phyloP scores from a whole-genome alignment of 2,329 filamentous ascomycete genomes.

The Fusarium oligoseptatum region DNA sequence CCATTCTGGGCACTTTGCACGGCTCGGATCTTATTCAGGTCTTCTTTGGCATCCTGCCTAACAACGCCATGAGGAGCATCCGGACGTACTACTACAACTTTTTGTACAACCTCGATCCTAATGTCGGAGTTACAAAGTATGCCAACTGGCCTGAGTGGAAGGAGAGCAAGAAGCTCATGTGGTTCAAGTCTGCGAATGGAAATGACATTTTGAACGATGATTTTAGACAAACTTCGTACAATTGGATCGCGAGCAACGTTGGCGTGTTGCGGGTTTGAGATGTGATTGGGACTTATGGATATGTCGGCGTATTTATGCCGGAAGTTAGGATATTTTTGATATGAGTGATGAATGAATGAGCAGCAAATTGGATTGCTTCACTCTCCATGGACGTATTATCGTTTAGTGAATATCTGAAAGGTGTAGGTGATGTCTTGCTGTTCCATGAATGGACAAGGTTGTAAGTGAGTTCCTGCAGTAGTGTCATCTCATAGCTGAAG shows the following conservation, averaged over 20 bases:
- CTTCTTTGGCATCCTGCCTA: conserved; percentile 73
- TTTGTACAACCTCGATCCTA: conserved; percentile 78
- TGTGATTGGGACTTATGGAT: neutral
- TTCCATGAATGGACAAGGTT: neutral
- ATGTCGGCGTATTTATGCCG: neutral
- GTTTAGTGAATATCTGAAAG: neutral
- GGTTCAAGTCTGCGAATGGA: conserved; percentile 55
- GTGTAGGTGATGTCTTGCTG: neutral
- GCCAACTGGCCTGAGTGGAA: conserved; percentile 60
- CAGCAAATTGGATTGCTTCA: neutral
- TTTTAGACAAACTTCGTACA: conserved; percentile 51
- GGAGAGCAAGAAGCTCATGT: conserved; percentile 62
- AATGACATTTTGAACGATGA: conserved; percentile 54
- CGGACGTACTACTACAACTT: conserved; percentile 81
- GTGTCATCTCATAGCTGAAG: neutral
- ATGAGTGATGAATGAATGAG: neutral
- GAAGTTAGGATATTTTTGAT: neutral
- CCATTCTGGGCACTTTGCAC: conserved; percentile 83
- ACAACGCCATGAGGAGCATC: conserved; percentile 71
- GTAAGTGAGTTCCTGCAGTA: neutral
- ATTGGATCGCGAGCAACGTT: conserved; percentile 46
- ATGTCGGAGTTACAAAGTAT: conserved; percentile 61
- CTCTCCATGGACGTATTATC: neutral
- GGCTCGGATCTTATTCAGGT: conserved; percentile 77
- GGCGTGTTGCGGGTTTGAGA: conserved; percentile 40